Percentiles rank a stretch among this genome's conserved stretches.
These are phyloP conservation scores for Lactifluus subvellereus DNA, from an alignment of 768 basidiomycete species.

Conservation along the genomic window DNA sequence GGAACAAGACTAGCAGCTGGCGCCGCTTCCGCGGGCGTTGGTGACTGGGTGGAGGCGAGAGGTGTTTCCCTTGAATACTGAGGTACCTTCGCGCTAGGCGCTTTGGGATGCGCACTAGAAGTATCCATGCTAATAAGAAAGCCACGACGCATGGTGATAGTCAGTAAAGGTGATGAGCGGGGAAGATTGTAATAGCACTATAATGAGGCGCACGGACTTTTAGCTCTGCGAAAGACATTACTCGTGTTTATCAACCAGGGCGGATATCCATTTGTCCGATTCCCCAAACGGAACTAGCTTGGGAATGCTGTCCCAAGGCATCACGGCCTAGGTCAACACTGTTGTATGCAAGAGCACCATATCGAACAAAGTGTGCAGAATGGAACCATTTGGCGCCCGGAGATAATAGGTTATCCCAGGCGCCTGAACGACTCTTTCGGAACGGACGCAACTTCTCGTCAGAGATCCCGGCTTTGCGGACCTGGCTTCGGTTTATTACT, in stretches of 20 bases:
- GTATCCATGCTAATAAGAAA: not conserved
- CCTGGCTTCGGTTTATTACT: too few relatives aligned
- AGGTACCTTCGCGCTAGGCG: not conserved
- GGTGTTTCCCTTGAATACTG: not conserved
- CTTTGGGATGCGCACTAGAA: not conserved
- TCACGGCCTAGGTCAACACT: too few relatives aligned
- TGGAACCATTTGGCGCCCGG: too few relatives aligned
- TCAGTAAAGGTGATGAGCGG: not conserved
- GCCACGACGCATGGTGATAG: conserved; percentile 8
- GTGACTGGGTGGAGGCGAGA: not conserved
- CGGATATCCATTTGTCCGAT: not conserved
- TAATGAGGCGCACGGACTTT: conserved; percentile 7
- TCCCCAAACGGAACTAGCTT: conserved; percentile 1
- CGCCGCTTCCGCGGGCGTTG: not conserved
- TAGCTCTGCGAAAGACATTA: not conserved
- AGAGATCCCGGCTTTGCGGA: too few relatives aligned
- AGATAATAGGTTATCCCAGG: too few relatives aligned
- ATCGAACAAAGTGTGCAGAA: too few relatives aligned
- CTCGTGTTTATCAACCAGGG: not conserved
- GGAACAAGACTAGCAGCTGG: not conserved
- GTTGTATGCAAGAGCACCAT: too few relatives aligned
- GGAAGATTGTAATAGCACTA: not conserved
- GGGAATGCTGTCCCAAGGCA: not conserved
- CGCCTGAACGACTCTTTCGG: too few relatives aligned
- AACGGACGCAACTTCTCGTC: too few relatives aligned